Percentiles rank a stretch among this genome's conserved stretches.
Evolutionary conservation across 495 filamentous ascomycete genomes (phyloP).

Genomic region (Neurospora sp.): DNA sequence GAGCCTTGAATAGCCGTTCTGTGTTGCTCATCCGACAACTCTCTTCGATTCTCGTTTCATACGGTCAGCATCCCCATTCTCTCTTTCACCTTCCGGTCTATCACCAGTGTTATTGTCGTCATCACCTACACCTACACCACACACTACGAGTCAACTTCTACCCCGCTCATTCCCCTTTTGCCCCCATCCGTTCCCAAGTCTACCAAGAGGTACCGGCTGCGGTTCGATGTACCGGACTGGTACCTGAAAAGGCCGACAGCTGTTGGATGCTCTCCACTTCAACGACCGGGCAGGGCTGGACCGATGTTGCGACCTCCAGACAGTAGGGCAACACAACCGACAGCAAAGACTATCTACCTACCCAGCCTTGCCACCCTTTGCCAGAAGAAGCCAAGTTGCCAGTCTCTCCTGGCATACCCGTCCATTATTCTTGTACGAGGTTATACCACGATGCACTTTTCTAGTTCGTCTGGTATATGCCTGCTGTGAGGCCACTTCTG

Average conservation of each 20-base stretch:
- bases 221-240: not conserved
- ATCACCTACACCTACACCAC: not conserved
- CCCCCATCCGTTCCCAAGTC: not conserved
- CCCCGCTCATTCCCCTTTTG: not conserved
- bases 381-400: too few species aligned
- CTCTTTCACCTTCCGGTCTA: not conserved
- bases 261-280: not conserved
- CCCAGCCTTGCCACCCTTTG: not conserved
- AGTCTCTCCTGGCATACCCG: too few species aligned
- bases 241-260: not conserved
- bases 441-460: too few species aligned
- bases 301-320: not conserved
- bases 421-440: too few species aligned
- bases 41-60: not conserved
- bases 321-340: not conserved
- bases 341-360: not conserved
- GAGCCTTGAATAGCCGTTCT: not conserved
- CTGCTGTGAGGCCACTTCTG: too few species aligned
- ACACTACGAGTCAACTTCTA: not conserved
- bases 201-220: not conserved
- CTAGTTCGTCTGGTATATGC: too few species aligned
- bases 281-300: not conserved
- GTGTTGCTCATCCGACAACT: not conserved
- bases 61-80: not conserved
- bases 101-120: not conserved